Conservation (phyloP, 768 basidiomycete genomes). For the Russula abietina region DNA sequence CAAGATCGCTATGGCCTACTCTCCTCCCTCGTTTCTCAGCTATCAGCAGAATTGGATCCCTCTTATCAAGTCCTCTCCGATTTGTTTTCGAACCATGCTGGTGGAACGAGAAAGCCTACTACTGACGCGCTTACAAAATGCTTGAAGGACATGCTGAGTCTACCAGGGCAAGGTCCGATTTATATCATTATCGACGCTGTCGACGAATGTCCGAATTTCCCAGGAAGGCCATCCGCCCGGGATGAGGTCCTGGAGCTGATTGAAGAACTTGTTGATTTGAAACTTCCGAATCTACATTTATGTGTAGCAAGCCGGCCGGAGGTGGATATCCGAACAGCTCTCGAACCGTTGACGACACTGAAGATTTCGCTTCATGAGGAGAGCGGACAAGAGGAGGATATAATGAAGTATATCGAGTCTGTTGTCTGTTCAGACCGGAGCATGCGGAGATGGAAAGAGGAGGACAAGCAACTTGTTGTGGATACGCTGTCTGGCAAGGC, state of each 20-base stretch:
- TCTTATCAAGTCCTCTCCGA: not conserved
- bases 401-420: not conserved
- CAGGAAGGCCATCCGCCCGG: not conserved
- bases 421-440: not conserved
- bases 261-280: not conserved
- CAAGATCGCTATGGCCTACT: conserved; percentile 5
- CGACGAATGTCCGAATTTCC: not conserved
- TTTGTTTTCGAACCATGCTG: not conserved
- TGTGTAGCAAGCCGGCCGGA: not conserved
- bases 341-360: not conserved
- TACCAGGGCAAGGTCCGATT: not conserved
- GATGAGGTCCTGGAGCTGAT: not conserved
- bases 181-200: conserved; percentile 7
- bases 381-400: not conserved
- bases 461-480: not conserved
- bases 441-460: not conserved
- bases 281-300: not conserved
- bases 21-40: not conserved
- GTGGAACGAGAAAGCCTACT: not conserved
- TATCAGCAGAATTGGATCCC: not conserved
- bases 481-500: not conserved
- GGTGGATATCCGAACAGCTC: not conserved
- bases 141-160: not conserved
- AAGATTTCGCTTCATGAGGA: not conserved
- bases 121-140: not conserved